These are phyloP conservation scores for Trichoderma sp. DNA, from an alignment of 2,329 filamentous ascomycete genomes.

Conservation along the genomic window DNA sequence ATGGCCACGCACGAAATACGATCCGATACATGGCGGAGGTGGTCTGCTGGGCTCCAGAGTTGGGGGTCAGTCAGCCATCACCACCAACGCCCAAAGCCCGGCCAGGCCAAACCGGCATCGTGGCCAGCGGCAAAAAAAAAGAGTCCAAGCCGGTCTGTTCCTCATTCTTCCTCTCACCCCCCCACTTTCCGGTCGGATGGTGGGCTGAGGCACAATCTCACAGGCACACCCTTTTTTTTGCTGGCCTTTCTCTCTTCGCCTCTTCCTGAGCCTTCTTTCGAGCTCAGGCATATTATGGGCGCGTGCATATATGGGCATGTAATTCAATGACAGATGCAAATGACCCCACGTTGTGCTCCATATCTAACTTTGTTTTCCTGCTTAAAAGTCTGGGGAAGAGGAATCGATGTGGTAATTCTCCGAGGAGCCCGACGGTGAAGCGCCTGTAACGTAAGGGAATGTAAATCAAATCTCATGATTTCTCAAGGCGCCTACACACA, in stretches of 20 bases:
- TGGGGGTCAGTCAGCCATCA: slow-evolving; percentile 5
- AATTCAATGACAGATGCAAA: slow-evolving; percentile 9
- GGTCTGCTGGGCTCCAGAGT: slow-evolving; percentile 9
- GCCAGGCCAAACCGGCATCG: slow-evolving; percentile 1
- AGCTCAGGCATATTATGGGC: neutral
- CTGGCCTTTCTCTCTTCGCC: neutral
- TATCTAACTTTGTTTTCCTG: slow-evolving; percentile 6
- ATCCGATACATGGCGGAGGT: neutral
- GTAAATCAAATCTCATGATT: neutral
- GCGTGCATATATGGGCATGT: neutral
- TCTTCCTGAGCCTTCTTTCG: neutral
- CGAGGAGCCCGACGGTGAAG: neutral
- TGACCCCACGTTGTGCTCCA: slow-evolving; percentile 15
- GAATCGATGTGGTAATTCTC: slow-evolving; percentile 16
- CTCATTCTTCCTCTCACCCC: neutral
- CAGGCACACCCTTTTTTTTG: neutral
- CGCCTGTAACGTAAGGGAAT: neutral
- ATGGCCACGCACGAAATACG: slow-evolving; percentile 1
- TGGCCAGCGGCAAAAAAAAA: neutral
- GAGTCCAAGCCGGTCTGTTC: neutral
- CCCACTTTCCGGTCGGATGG: neutral
- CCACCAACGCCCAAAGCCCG: slow-evolving; percentile 2
- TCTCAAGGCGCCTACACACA: neutral
- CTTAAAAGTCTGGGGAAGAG: slow-evolving; percentile 6
- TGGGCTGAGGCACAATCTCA: neutral